Percentiles rank a stretch among this genome's conserved stretches.
phyloP scores from a whole-genome alignment of 1,284 basidiomycete genomes.

The Trichosporon coremiiforme region DNA sequence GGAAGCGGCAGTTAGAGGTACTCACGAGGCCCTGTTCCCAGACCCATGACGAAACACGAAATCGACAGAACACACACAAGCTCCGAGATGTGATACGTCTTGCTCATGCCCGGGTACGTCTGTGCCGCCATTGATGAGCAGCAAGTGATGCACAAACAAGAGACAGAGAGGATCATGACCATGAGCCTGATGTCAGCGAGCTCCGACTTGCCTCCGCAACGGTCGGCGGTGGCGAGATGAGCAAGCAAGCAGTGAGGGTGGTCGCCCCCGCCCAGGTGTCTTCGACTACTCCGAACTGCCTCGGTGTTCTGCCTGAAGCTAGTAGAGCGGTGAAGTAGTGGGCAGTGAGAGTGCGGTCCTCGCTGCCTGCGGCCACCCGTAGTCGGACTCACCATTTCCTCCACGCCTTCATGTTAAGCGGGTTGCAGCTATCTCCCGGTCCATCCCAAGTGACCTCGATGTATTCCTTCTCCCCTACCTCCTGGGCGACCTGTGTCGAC shows the following conservation, averaged over 20 bases:
- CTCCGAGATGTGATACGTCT: slow-evolving; percentile 64
- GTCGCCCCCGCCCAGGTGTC: no score
- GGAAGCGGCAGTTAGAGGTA: neutral
- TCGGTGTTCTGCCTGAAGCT: no score
- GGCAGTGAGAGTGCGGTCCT: no score
- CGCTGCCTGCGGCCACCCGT: no score
- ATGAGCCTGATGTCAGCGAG: slow-evolving; percentile 35
- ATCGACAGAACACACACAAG: slow-evolving; percentile 73
- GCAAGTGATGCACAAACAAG: slow-evolving; percentile 65
- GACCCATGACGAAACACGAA: slow-evolving; percentile 66
- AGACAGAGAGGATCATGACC: slow-evolving; percentile 38
- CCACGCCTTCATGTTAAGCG: slow-evolving; percentile 43
- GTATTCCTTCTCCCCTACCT: slow-evolving; percentile 28
- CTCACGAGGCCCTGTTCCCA: slow-evolving; percentile 59
- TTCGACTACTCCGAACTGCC: no score
- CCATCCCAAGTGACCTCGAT: slow-evolving; percentile 49
- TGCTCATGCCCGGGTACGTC: slow-evolving; percentile 65
- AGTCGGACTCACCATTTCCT: slow-evolving; percentile 45
- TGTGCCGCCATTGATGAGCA: slow-evolving; percentile 71
- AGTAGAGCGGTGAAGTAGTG: no score
- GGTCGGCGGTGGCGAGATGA: no score
- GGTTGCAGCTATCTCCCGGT: slow-evolving; percentile 41
- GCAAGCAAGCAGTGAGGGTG: no score
- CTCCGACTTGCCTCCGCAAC: no score
- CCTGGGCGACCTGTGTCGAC: neutral